Conservation (phyloP, 1,139 yeast genomes). For the Magnusiomyces starmeri region DNA sequence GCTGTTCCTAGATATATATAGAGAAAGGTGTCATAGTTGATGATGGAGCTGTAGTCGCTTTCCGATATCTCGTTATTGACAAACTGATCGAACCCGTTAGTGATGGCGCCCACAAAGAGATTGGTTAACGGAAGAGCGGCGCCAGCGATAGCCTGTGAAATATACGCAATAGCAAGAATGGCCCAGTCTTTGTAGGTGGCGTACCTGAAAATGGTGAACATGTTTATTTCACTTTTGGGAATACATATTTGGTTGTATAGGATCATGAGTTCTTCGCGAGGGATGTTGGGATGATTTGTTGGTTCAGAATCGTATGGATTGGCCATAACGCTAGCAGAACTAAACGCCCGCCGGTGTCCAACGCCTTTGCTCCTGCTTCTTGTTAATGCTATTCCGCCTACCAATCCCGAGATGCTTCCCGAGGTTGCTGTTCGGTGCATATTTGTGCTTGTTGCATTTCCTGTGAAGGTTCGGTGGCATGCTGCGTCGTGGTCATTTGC, state of each 20-base stretch:
- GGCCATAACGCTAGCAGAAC: not conserved
- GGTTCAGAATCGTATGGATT: not conserved
- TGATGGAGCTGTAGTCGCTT: conserved; percentile 28
- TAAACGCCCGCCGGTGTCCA: conserved; percentile 5
- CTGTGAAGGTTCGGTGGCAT: too few species aligned
- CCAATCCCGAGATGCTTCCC: not conserved
- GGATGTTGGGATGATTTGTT: not conserved
- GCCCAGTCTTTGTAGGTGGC: conserved; percentile 30
- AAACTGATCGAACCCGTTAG: conserved; percentile 34
- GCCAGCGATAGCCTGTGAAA: conserved; percentile 34
- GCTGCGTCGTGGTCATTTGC: not conserved
- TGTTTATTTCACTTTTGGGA: not conserved
- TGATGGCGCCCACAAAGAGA: conserved; percentile 35
- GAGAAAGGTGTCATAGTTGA: conserved; percentile 33
- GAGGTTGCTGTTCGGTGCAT: not conserved
- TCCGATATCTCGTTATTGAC: conserved; percentile 27
- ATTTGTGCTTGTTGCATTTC: not conserved
- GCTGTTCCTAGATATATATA: conserved; percentile 37
- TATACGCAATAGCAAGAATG: conserved; percentile 28
- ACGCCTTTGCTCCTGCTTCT: not conserved
- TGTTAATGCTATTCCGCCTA: not conserved
- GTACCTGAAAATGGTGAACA: conserved; percentile 32
- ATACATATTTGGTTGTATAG: not conserved
- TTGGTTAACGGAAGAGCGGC: conserved; percentile 38
- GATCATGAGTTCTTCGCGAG: not conserved